Evolutionary conservation across 768 basidiomycete genomes (phyloP).

Genomic region (Polyporus arcularius): DNA sequence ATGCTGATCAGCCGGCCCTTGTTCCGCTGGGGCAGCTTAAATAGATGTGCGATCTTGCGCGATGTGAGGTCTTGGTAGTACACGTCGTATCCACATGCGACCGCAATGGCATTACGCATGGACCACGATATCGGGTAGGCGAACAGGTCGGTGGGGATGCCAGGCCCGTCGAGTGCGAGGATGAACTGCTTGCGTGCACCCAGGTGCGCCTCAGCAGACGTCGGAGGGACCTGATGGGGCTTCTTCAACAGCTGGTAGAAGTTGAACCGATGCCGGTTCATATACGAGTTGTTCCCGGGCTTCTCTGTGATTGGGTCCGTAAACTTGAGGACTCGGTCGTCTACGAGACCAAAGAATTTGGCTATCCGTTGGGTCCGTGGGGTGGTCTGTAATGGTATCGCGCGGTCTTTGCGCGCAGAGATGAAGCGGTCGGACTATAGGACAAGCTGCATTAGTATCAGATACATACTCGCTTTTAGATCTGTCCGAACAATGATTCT

Average conservation of each 20-base stretch:
- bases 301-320: conserved; percentile 37
- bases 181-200: conserved; percentile 53
- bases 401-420: conserved; percentile 48
- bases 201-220: conserved; percentile 62
- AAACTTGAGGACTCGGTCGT: conserved; percentile 57
- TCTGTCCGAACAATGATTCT: neutral
- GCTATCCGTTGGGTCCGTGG: conserved; percentile 70
- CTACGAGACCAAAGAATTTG: conserved; percentile 58
- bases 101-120: conserved; percentile 56
- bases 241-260: conserved; percentile 50
- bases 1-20: conserved; percentile 47
- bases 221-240: conserved; percentile 32
- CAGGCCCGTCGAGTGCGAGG: conserved; percentile 66
- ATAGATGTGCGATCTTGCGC: conserved; percentile 53
- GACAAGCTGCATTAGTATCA: neutral
- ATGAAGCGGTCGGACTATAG: conserved; percentile 64
- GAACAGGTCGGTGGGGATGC: conserved; percentile 53
- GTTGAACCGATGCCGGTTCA: conserved; percentile 51
- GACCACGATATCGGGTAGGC: conserved; percentile 68
- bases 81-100: conserved; percentile 58
- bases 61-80: conserved; percentile 65
- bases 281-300: conserved; percentile 41
- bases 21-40: conserved; percentile 35
- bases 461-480: neutral
- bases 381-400: conserved; percentile 59